Conservation (phyloP, 371 early-diverging fungal species). For the Mortierella sp. region DNA sequence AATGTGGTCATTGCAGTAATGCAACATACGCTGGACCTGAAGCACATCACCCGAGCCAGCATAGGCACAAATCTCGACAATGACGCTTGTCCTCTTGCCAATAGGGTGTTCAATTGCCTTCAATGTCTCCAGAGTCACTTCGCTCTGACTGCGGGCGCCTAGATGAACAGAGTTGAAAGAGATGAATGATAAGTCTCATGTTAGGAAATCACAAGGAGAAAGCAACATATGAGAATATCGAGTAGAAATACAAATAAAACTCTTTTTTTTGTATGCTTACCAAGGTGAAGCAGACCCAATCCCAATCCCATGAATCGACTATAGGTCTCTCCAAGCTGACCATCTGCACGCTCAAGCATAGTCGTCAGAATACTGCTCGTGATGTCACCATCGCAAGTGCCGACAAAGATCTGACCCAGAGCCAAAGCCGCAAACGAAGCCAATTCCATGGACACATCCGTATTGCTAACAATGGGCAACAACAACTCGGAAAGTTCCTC, state of each 20-base stretch:
- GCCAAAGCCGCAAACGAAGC: conserved; percentile 91
- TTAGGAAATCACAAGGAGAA: neutral
- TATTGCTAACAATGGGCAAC: conserved; percentile 86
- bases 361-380: conserved; percentile 92
- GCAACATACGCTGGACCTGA: conserved; percentile 96
- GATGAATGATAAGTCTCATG: neutral
- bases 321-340: conserved; percentile 83
- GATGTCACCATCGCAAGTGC: conserved; percentile 93
- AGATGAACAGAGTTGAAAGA: conserved; percentile 1
- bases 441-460: conserved; percentile 87
- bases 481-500: conserved; percentile 88
- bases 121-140: conserved; percentile 93
- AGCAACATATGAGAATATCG: neutral
- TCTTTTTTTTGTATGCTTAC: conserved; percentile 27
- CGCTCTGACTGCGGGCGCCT: conserved; percentile 91
- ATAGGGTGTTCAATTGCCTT: conserved; percentile 94
- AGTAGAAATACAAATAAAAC: neutral
- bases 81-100: conserved; percentile 86
- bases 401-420: conserved; percentile 92
- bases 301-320: conserved; percentile 94
- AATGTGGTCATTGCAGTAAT: conserved; percentile 93
- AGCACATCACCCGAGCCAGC: conserved; percentile 97
- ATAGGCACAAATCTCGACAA: conserved; percentile 91
- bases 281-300: conserved; percentile 87
- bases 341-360: conserved; percentile 94